Evolutionary conservation across 1,139 yeast genomes (phyloP).

Genomic region (Trichomonascaceae sp.): DNA sequence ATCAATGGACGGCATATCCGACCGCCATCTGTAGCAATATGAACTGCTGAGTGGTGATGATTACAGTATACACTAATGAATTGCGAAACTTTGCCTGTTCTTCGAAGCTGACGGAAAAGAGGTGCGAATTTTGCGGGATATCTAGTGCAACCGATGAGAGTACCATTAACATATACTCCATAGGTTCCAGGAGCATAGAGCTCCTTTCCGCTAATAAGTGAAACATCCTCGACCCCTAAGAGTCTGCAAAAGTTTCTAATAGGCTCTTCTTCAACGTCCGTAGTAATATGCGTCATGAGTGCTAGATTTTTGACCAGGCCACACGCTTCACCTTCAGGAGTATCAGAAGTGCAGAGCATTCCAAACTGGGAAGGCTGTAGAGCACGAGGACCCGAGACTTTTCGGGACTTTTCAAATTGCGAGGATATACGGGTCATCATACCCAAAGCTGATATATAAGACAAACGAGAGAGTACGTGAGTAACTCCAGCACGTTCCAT

Average conservation of each 20-base stretch:
- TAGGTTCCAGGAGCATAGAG: slow-evolving; percentile 70
- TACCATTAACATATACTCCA: slow-evolving; percentile 90
- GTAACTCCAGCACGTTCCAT: slow-evolving; percentile 99
- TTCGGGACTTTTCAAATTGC: slow-evolving; percentile 95
- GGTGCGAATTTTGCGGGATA: slow-evolving; percentile 76
- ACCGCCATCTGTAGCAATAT: slow-evolving; percentile 98
- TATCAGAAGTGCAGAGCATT: slow-evolving; percentile 97
- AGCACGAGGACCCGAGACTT: slow-evolving; percentile 98
- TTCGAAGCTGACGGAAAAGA: slow-evolving; percentile 71
- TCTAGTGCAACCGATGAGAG: slow-evolving; percentile 82
- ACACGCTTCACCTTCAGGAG: slow-evolving; percentile 99
- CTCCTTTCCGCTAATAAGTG: slow-evolving; percentile 75
- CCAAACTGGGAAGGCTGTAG: slow-evolving; percentile 98
- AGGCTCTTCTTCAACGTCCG: slow-evolving; percentile 95
- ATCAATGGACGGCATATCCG: slow-evolving; percentile 96
- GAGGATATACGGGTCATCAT: slow-evolving; percentile 99
- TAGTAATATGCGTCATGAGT: slow-evolving; percentile 96
- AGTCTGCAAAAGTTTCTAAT: slow-evolving; percentile 67
- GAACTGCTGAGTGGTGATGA: slow-evolving; percentile 85
- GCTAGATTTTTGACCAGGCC: slow-evolving; percentile 96
- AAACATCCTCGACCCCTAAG: slow-evolving; percentile 85
- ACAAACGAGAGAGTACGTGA: slow-evolving; percentile 83
- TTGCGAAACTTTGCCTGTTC: slow-evolving; percentile 81
- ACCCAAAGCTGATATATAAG: slow-evolving; percentile 92
- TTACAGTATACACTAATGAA: slow-evolving; percentile 89